These are phyloP conservation scores for Phytophthora crassamura DNA, from an alignment of 352 stramenopile species.

Conservation along the genomic window DNA sequence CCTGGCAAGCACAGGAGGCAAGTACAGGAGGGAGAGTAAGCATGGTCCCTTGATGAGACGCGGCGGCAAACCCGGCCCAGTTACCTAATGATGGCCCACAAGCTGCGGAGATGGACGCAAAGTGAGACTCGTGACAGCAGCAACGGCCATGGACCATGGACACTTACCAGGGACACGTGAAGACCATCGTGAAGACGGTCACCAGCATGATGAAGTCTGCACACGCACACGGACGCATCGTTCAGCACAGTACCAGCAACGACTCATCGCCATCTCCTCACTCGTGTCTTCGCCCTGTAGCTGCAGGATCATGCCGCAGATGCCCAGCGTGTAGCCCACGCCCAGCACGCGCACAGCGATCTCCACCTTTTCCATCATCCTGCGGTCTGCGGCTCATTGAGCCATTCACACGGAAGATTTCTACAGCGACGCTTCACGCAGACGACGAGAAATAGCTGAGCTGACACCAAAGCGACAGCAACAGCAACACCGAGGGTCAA, in stretches of 20 bases:
- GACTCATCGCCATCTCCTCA: conserved; percentile 19
- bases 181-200: conserved; percentile 84
- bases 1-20: conserved; percentile 15
- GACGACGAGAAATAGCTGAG: neutral
- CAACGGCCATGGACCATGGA: neutral
- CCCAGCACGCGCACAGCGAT: conserved; percentile 70
- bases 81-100: conserved; percentile 83
- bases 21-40: no score
- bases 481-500: conserved; percentile 1
- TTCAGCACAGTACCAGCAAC: neutral
- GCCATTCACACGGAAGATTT: conserved; percentile 7
- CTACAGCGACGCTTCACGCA: conserved; percentile 25
- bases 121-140: neutral
- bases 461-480: neutral
- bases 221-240: conserved; percentile 1
- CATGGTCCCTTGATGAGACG: neutral
- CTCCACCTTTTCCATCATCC: conserved; percentile 70
- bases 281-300: conserved; percentile 66
- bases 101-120: conserved; percentile 36
- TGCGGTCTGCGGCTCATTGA: no score
- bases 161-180: conserved; percentile 79
- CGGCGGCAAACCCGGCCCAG: neutral
- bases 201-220: conserved; percentile 79
- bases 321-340: conserved; percentile 58
- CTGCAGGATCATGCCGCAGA: conserved; percentile 59